These are phyloP conservation scores for Pleurotus ostreatus DNA, from an alignment of 768 basidiomycete genomes.

Conservation along the genomic window DNA sequence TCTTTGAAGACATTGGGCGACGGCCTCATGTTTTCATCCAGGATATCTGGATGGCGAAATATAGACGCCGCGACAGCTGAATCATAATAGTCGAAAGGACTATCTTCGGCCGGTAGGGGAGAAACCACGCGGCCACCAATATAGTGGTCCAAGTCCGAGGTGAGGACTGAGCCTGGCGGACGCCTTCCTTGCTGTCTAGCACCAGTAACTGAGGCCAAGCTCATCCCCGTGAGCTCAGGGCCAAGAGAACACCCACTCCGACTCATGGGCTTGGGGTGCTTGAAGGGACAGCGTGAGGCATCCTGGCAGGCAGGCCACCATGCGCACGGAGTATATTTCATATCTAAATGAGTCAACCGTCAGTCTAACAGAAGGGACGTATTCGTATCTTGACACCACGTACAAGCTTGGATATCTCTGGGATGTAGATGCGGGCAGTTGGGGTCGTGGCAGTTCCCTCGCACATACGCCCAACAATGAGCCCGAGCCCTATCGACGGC, in stretches of 20 bases:
- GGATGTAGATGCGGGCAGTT: constrained; percentile 28
- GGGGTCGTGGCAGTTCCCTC: constrained; percentile 24
- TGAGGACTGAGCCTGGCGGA: no score
- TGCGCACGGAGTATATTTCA: constrained; percentile 31
- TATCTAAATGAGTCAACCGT: constrained; percentile 18
- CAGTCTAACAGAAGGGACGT: not conserved
- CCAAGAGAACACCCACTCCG: not conserved
- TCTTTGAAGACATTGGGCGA: no score
- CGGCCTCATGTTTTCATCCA: no score
- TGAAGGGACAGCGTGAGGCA: constrained; percentile 22
- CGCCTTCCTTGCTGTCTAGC: no score
- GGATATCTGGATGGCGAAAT: no score
- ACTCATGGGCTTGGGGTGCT: constrained; percentile 14
- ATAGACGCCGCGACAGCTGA: no score
- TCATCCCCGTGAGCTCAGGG: not conserved
- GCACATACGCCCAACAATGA: constrained; percentile 34
- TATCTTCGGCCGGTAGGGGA: no score
- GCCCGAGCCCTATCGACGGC: constrained; percentile 14
- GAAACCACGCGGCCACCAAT: no score
- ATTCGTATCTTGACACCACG: constrained; percentile 13
- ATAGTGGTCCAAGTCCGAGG: no score
- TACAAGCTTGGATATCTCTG: constrained; percentile 25
- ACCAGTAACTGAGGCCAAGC: no score
- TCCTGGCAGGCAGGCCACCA: constrained; percentile 25
- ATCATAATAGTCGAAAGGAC: no score